A percentile compares a stretch with the other conserved stretches of the same genome.
These are phyloP conservation scores for Anaeromyces robustus DNA, from an alignment of 192 early-diverging fungal species.

Conservation along the genomic window DNA sequence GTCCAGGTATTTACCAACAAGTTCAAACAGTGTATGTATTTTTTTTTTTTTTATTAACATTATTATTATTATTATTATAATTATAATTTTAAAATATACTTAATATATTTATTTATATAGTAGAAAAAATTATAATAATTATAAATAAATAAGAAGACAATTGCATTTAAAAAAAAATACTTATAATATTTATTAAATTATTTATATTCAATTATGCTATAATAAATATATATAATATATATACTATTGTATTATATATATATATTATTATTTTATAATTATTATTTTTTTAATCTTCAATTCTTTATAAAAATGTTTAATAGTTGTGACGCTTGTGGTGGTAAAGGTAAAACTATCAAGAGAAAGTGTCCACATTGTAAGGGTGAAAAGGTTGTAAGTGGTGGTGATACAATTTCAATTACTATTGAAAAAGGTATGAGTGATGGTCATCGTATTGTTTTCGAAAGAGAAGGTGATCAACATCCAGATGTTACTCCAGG, in stretches of 20 bases:
- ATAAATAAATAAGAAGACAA: too few species aligned
- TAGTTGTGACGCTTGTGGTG: slow-evolving; percentile 75
- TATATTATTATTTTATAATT: too few species aligned
- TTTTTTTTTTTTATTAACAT: neutral
- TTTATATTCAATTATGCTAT: too few species aligned
- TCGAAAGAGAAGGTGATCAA: slow-evolving; percentile 86
- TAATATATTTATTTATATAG: too few species aligned
- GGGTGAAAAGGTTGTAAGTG: slow-evolving; percentile 72
- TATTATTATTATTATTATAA: neutral
- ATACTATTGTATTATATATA: too few species aligned
- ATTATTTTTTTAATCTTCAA: neutral
- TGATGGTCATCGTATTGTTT: slow-evolving; percentile 50
- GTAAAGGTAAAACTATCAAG: slow-evolving; percentile 73
- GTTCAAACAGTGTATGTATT: slow-evolving; percentile 58
- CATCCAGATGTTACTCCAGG: slow-evolving; percentile 77
- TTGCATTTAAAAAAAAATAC: too few species aligned
- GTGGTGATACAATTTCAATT: slow-evolving; percentile 61
- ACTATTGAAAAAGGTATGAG: slow-evolving; percentile 69
- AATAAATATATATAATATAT: too few species aligned
- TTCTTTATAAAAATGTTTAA: too few species aligned
- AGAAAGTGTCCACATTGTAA: slow-evolving; percentile 66
- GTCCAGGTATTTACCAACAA: slow-evolving; percentile 86
- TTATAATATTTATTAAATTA: too few species aligned
- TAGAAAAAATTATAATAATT: too few species aligned
- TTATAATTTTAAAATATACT: neutral